phyloP scores from a whole-genome alignment of 108 stramenopile species.

The Cyclotella choctawhatcheeana region DNA sequence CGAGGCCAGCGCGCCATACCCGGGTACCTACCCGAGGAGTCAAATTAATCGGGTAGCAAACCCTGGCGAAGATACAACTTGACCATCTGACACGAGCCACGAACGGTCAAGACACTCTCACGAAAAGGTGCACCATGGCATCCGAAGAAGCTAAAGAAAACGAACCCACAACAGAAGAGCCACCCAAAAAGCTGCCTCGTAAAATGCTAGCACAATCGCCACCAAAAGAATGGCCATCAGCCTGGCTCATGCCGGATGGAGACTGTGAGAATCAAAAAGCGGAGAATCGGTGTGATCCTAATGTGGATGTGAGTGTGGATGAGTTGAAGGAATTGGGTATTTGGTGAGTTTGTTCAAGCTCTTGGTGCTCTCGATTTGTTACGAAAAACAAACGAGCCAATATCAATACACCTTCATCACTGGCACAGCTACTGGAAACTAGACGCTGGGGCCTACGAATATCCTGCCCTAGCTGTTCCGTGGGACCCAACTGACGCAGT shows the following conservation, averaged over 20 bases:
- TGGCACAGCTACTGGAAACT: conserved; percentile 79
- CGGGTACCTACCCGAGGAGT: no score
- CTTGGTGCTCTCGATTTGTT: background rate
- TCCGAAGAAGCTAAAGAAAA: background rate
- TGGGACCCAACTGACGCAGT: conserved; percentile 86
- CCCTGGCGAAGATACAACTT: no score
- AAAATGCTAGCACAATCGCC: conserved; percentile 41
- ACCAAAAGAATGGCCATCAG: conserved; percentile 55
- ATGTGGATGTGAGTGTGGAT: conserved; percentile 65
- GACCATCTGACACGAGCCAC: no score
- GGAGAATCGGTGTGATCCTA: conserved; percentile 66
- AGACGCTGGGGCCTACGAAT: conserved; percentile 72
- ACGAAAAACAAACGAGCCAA: background rate
- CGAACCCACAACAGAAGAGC: conserved; percentile 1
- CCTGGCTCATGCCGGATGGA: conserved; percentile 80
- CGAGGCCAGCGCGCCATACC: no score
- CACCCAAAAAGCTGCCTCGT: conserved; percentile 31
- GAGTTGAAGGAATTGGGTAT: conserved; percentile 71
- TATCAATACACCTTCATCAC: background rate
- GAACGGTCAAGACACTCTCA: background rate
- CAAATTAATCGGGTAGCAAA: no score
- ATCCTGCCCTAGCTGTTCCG: conserved; percentile 80
- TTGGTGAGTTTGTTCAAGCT: conserved; percentile 23
- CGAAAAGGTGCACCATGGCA: background rate
- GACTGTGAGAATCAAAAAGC: conserved; percentile 71